Conservation (phyloP, 805 yeast species). For the Henningerozyma blattae region DNA sequence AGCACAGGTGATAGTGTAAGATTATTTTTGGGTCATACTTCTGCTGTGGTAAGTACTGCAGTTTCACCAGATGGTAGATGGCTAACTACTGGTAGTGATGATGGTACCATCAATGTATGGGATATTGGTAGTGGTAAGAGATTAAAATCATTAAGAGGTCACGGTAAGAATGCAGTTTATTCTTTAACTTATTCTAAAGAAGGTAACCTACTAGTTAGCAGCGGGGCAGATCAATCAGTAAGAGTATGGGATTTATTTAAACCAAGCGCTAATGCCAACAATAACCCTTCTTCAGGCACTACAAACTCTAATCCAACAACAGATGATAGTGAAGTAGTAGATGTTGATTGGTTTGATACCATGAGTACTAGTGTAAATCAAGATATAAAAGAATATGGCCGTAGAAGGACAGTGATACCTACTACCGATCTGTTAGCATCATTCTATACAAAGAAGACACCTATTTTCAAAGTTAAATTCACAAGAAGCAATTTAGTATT, state of each 20-base stretch:
- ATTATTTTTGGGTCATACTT: constrained; percentile 83
- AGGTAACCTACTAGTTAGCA: constrained; percentile 80
- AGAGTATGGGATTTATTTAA: constrained; percentile 93
- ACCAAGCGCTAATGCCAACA: constrained; percentile 56
- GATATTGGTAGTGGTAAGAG: constrained; percentile 87
- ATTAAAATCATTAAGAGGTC: constrained; percentile 87
- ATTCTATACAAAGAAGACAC: constrained; percentile 86
- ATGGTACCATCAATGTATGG: constrained; percentile 80
- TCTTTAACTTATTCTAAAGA: constrained; percentile 77
- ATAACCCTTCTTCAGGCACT: neutral
- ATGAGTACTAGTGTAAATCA: constrained; percentile 14
- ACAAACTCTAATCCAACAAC: neutral
- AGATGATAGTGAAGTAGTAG: constrained; percentile 4
- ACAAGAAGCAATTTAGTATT: constrained; percentile 83
- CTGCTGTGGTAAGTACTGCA: constrained; percentile 75
- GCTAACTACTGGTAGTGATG: constrained; percentile 93
- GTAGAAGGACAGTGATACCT: constrained; percentile 62
- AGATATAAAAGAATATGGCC: constrained; percentile 37
- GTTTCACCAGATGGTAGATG: constrained; percentile 96
- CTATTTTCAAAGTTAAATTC: constrained; percentile 85
- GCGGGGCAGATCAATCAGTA: constrained; percentile 86
- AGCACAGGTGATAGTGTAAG: constrained; percentile 81
- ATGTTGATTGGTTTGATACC: neutral
- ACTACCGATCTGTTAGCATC: constrained; percentile 87
- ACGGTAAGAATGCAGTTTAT: constrained; percentile 76